Evolutionary conservation across 2,329 filamentous ascomycete genomes (phyloP), one percentile per base, ranked within the genome.

Genomic region (Pyricularia sp.): DNA sequence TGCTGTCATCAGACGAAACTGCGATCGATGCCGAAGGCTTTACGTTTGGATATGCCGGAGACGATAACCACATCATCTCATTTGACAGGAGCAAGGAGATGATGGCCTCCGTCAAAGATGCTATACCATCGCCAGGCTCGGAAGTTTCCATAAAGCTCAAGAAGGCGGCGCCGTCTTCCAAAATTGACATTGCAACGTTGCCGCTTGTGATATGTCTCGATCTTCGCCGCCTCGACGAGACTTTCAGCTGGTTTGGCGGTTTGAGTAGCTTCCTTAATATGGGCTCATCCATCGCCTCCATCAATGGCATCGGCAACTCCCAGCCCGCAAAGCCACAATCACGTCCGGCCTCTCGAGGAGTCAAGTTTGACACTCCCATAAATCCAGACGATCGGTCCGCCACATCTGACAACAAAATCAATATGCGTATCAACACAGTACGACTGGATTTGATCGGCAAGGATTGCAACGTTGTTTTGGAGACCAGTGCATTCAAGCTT

Each of bases 231-330:
- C 80, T 98, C 26, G 95, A 98, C 73, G 93, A 97, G 74, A 92
- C 92, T 0, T 88, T 98, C 70, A 88, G 88, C 69, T 93, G 92
- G 84, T 94, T 97, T 78, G 95, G 95, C 50, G 95, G 95, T 0
- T 82, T 99, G 63, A 97, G 94, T 77, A 93, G 93, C 72, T 90
- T 99, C 68, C 81, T 99, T 63, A 96, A 95, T 74, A 86, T 97
- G 77, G 92, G 93, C 71, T 91, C 87, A 70, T 97, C 94, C 0
- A 91, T 97, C 71, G 88, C 90, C 12, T 93, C 92, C 0, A 90
- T 61, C 11, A 61, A 68, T 55, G 33, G 26, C 12, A 42, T 87
- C 70, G 85, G 87, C n/a, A 61, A 26, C 58, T 87, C 89, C 0
- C 80, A 81, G 17, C 77, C 77, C 3, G 77, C 79, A 42, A 78